phyloP scores from a whole-genome alignment of 768 basidiomycete genomes.

The Leccinum obscurum region DNA sequence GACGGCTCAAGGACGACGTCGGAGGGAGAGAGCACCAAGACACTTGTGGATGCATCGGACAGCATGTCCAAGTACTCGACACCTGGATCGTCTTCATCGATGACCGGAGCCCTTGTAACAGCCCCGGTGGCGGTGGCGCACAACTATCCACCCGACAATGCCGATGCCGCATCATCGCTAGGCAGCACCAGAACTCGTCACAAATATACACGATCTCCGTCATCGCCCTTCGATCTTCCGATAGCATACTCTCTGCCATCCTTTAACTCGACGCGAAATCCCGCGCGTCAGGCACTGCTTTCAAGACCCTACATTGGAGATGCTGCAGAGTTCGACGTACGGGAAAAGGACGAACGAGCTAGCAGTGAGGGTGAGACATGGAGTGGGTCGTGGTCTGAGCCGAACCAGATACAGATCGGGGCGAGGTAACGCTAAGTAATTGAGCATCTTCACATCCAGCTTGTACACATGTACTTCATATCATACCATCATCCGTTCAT shows the following conservation, averaged over 20 bases:
- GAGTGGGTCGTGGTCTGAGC: constrained; percentile 42
- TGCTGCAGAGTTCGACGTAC: constrained; percentile 19
- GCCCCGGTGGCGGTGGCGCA: constrained; percentile 16
- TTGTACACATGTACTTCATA: constrained; percentile 21
- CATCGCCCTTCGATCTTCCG: constrained; percentile 43
- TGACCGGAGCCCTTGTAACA: constrained; percentile 6
- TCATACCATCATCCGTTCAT: constrained; percentile 7
- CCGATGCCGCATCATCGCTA: constrained; percentile 34
- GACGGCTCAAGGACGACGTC: constrained; percentile 37
- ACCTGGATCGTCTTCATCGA: constrained; percentile 20
- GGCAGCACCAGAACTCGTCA: constrained; percentile 27
- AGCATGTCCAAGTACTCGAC: constrained; percentile 10
- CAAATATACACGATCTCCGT: constrained; percentile 34
- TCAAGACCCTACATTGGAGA: constrained; percentile 6
- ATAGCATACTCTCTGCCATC: constrained; percentile 32
- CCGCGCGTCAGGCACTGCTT: constrained; percentile 6
- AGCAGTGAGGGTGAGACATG: constrained; percentile 53
- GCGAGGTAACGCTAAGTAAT: constrained; percentile 25
- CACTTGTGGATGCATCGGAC: constrained; percentile 20
- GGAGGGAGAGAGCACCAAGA: constrained; percentile 23
- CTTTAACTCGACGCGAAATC: constrained; percentile 20
- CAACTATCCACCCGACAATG: constrained; percentile 59
- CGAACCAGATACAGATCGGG: constrained; percentile 36
- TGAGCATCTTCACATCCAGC: constrained; percentile 3
- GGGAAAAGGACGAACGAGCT: constrained; percentile 49